Evolutionary conservation across 2,329 filamentous ascomycete species (phyloP), one percentile per base, ranked within the genome.

Genomic region (Nigrospora sphaerica): DNA sequence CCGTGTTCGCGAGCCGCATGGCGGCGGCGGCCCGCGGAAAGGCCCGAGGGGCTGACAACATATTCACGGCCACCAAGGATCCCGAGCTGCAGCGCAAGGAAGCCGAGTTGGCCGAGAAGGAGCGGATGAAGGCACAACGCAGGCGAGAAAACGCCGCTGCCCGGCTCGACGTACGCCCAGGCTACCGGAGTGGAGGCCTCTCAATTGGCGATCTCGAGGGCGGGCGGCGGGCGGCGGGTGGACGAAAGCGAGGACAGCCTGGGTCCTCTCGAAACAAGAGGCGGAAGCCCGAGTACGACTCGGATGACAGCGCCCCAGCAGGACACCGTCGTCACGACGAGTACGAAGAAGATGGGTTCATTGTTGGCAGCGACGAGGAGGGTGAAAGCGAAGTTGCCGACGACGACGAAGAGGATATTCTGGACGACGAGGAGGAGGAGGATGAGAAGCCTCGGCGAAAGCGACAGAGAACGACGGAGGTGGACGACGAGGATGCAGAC

Each of bases 281-380:
- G 57, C 72, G 73, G 32, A 72, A 74, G 35, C 71, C 74, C 49
- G 86, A 87, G 54, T 86, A 88, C 50, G 86, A 91, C 57, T 88
- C 88, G 10, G 87, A 90, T 56, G 85, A 88, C 54, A 85, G 87
- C 49, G 72, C 83, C 33, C 79, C 80, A 14, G 75, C 77, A 34
- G 78, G 80, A 32, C 71, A 71, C 39, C 75, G 75, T 32, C 77
- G 79, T 44, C 77, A 84, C 49, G 85, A 91, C 53, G 85, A 88
- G 55, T 92, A 92, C 60, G 86, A 91, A 51, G 85, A 85, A 32
- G 87, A 92, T 58, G 87, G 85, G 47, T 92, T 92, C 61, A 77
- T 92, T 46, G 87, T 85, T 4, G 74, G 74, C 4, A 89, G 84
- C 56, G 86, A 89, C 53, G 85, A 88, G 48, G 87, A 90, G 37